Percentiles rank a stretch among this genome's conserved stretches.
Evolutionary conservation across 2,329 filamentous ascomycete genomes (phyloP).

Genomic region (Colletotrichum navitas): DNA sequence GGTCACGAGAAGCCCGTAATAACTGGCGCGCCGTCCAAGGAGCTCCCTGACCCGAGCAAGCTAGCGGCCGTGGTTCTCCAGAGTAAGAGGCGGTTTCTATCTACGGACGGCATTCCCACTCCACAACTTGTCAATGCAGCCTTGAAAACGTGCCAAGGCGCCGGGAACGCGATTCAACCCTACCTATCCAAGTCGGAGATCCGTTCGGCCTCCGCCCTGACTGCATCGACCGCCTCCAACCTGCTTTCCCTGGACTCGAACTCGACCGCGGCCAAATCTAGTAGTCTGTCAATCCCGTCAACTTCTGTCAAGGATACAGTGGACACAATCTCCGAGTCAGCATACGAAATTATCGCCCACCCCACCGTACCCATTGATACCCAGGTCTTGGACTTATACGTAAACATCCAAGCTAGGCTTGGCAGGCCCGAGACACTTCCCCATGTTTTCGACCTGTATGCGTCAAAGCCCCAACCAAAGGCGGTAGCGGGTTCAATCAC

Average conservation of each 20-base stretch:
- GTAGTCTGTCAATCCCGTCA: conserved; percentile 38
- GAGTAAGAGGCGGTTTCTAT: conserved; percentile 58
- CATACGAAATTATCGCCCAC: conserved; percentile 79
- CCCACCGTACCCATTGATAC: conserved; percentile 85
- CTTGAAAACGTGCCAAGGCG: conserved; percentile 59
- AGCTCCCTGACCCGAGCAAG: conserved; percentile 54
- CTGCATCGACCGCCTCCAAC: conserved; percentile 49
- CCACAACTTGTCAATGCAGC: conserved; percentile 58
- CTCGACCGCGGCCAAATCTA: conserved; percentile 40
- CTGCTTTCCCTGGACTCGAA: conserved; percentile 52
- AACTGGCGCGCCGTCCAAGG: conserved; percentile 38
- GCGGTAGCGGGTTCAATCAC: conserved; percentile 69
- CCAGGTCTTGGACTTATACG: conserved; percentile 78
- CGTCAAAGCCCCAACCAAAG: conserved; percentile 81
- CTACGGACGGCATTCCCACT: conserved; percentile 59
- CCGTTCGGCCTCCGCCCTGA: conserved; percentile 64
- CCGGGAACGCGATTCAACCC: conserved; percentile 59
- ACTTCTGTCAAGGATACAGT: conserved; percentile 57
- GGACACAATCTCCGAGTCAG: conserved; percentile 67
- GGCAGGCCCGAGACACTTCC: conserved; percentile 82
- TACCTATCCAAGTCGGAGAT: conserved; percentile 55
- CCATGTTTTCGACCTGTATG: conserved; percentile 83
- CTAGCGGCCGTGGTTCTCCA: conserved; percentile 58
- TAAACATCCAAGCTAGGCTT: conserved; percentile 80
- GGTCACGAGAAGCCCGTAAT: conserved; percentile 26